Evolutionary conservation across 805 yeast genomes (phyloP), one percentile per base, ranked within the genome.

Genomic region (Sugiyamaella valdiviana): DNA sequence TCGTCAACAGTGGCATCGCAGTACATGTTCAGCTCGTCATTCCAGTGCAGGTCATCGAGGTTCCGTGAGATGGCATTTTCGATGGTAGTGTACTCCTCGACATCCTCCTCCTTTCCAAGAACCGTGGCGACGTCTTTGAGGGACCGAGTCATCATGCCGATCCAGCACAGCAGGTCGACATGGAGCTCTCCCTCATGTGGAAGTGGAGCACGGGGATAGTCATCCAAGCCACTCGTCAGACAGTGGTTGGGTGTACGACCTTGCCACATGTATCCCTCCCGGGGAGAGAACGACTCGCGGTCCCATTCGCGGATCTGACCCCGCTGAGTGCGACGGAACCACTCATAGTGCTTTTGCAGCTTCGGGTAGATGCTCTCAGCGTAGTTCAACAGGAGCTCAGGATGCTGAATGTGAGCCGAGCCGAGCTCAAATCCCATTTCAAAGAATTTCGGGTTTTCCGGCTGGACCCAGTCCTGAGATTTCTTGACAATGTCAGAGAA

Each of bases 201-300:
- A 5, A 77, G 78, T 22, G 71, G 69, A 1, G 89, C 83, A 53
- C 99, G 77, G 32, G 99, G 99, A 61, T 90, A 93, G 62, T 93
- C 99, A 65, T 93, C 99, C 35, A 93, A 64, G 0, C 99, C 99
- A 65, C 95, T 83, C 6, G 99, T 93, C 46, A 91, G 72, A 63
- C 95, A 85, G 59, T 87, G 96, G 2, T 82, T 77, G 17, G 73
- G 70, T 0, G 96, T 85, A 56, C 98, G 79, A 4, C 98, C 99
- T 50, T 88, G 77, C 99, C 99, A 93, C 63, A 95, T 74, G 63
- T 84, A 93, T 0, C 81, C 85, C 62, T 89, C 96, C 6, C 64
- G 61, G 19, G 62, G 51, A 3, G 82, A 74, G 17, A 72, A 68
- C 19, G 64, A 55, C 7, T 70, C 69, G 54, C 95, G 73, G 35